phyloP scores from a whole-genome alignment of 768 basidiomycete species.

The Rhizopogon salebrosus region DNA sequence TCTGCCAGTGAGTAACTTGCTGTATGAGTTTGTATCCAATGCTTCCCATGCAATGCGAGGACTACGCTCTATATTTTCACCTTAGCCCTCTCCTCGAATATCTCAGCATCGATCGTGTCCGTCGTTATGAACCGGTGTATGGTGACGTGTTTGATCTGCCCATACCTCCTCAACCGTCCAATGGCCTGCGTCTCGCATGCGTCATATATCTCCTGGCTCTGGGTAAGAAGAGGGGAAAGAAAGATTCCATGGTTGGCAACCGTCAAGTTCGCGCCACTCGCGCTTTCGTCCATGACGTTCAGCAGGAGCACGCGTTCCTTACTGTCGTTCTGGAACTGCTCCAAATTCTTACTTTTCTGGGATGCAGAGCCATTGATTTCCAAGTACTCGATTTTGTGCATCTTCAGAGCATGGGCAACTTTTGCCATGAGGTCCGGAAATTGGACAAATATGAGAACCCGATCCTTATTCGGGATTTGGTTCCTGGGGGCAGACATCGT shows the following conservation, averaged over 20 bases:
- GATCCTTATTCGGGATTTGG: slow-evolving; percentile 66
- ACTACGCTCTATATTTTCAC: slow-evolving; percentile 18
- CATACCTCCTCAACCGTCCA: slow-evolving; percentile 78
- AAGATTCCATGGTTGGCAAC: slow-evolving; percentile 94
- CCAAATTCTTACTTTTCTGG: slow-evolving; percentile 75
- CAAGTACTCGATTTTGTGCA: slow-evolving; percentile 68
- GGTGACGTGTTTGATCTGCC: slow-evolving; percentile 74
- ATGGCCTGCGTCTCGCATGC: slow-evolving; percentile 82
- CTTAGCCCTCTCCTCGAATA: slow-evolving; percentile 51
- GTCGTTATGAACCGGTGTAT: slow-evolving; percentile 82
- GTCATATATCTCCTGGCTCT: slow-evolving; percentile 77
- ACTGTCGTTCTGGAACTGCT: slow-evolving; percentile 79
- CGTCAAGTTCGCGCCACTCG: slow-evolving; percentile 91
- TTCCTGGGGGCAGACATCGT: slow-evolving; percentile 37
- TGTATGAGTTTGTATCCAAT: neutral
- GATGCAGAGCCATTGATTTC: slow-evolving; percentile 78
- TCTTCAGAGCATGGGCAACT: slow-evolving; percentile 74
- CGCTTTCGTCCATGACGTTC: slow-evolving; percentile 92
- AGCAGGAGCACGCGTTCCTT: slow-evolving; percentile 77
- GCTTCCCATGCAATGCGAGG: neutral
- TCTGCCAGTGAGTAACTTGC: neutral
- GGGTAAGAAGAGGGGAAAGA: slow-evolving; percentile 83
- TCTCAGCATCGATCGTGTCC: slow-evolving; percentile 86
- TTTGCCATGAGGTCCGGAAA: slow-evolving; percentile 92
- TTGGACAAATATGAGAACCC: slow-evolving; percentile 92